Conservation (phyloP, 805 yeast genomes). For the Tetrapisispora pingtungensis region DNA sequence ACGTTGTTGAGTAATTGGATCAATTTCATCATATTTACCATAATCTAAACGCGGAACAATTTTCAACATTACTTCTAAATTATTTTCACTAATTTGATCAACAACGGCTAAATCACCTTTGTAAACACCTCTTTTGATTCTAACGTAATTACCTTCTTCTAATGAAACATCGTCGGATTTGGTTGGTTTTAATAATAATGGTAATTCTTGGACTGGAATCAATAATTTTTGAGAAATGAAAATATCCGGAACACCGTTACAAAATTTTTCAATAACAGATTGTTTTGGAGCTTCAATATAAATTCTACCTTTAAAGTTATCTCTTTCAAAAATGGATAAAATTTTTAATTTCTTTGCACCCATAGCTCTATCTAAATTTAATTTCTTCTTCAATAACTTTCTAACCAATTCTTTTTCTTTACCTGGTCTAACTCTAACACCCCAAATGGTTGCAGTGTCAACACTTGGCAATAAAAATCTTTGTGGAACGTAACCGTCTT, state of each 20-base stretch:
- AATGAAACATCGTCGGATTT: slow-evolving; percentile 80
- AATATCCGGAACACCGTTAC: slow-evolving; percentile 82
- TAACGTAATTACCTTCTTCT: slow-evolving; percentile 85
- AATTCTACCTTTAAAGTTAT: slow-evolving; percentile 81
- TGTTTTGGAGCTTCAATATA: slow-evolving; percentile 91
- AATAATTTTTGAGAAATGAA: slow-evolving; percentile 64
- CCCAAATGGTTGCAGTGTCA: slow-evolving; percentile 94
- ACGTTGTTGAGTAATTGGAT: slow-evolving; percentile 40
- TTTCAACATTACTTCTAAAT: slow-evolving; percentile 87
- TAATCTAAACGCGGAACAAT: slow-evolving; percentile 91
- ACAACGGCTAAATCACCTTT: slow-evolving; percentile 90
- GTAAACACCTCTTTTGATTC: slow-evolving; percentile 84
- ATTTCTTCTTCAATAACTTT: slow-evolving; percentile 72
- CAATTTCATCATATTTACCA: slow-evolving; percentile 53
- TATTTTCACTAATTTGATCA: slow-evolving; percentile 87
- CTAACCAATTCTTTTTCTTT: slow-evolving; percentile 85
- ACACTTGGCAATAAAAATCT: slow-evolving; percentile 89
- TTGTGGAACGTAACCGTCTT: slow-evolving; percentile 82
- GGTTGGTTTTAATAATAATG: slow-evolving; percentile 81
- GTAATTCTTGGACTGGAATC: slow-evolving; percentile 93
- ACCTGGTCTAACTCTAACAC: slow-evolving; percentile 87
- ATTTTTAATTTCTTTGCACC: slow-evolving; percentile 69
- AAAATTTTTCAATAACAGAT: slow-evolving; percentile 82
- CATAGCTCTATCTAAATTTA: slow-evolving; percentile 59
- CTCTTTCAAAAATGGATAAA: slow-evolving; percentile 86